Base-by-base conservation (phyloP, 2,329 filamentous ascomycete species). In the Dryadomyces quercus-mongolicae region DNA sequence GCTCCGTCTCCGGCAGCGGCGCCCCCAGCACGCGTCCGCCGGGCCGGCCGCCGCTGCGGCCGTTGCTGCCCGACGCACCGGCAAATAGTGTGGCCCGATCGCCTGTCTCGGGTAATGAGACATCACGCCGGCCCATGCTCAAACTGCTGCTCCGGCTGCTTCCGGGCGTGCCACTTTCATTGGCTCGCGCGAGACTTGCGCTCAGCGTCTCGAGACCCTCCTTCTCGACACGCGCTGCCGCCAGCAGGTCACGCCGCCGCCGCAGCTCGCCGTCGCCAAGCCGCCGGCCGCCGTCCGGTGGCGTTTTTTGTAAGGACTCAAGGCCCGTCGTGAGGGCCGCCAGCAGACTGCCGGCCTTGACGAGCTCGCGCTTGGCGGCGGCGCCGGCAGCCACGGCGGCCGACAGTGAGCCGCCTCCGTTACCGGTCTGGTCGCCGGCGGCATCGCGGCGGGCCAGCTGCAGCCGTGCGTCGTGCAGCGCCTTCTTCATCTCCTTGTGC, bases 231-330 rank as follows among this genome's bases (percentile, higher is more conserved):
- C 80, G 75, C 7, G 85, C 85, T 13, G 82, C 77, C 1, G 78
- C 77, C 4, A 93, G 68, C 58, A 92, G 70, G 66, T 93, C 88
- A 55, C 80, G 74, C 51, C 88, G 72, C 7, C 88, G 72, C 47
- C 86, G 74, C 38, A 91, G 69, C 70, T 93, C 88, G 16, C 88
- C 88, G 2, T 87, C 84, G 3, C 86, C 86, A 1, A 92, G 64
- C 58, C 78, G 62, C 51, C 42, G 42, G 16, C 42, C 40, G 12
- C 6, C 16, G 16, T 12, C 15, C 16, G 5, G 71, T 73, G 2
- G 66, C 64, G 38, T 82, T 77, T 59, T 76, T 12, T 40, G 36
- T 64, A 85, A 76, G 34, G 69, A 68, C 56, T 72, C 72, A 56
- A 92, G 66, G 0, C 85, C 87, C 40, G 86, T 79, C 5, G 84